Evolutionary conservation across 495 filamentous ascomycete species (phyloP).

Genomic region (Cercophora scortea): DNA sequence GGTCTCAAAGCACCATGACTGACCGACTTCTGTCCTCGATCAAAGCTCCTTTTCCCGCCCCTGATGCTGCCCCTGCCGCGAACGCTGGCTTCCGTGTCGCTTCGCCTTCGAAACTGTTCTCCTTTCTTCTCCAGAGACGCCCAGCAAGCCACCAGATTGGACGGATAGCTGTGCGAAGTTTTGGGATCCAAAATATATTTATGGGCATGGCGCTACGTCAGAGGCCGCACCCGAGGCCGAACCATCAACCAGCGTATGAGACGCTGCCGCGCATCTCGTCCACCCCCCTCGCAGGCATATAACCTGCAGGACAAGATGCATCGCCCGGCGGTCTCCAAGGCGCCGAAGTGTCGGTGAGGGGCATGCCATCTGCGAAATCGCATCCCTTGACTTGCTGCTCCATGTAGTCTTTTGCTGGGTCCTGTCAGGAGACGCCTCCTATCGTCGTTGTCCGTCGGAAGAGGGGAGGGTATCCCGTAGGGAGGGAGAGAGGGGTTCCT

Average conservation of each 20-base stretch:
- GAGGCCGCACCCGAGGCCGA: slow-evolving; percentile 12
- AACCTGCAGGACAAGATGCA: slow-evolving; percentile 15
- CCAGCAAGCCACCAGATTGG: slow-evolving; percentile 11
- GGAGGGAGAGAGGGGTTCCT: background rate
- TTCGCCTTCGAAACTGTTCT: background rate
- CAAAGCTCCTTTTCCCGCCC: background rate
- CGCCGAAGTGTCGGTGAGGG: slow-evolving; percentile 24
- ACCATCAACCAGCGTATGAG: slow-evolving; percentile 15
- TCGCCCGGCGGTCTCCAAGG: slow-evolving; percentile 4
- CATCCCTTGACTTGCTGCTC: background rate
- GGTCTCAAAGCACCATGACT: no score
- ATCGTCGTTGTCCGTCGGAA: slow-evolving; percentile 4
- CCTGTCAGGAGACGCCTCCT: slow-evolving; percentile 8
- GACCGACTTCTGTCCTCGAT: background rate
- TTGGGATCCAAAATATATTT: slow-evolving; percentile 10
- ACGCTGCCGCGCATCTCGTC: slow-evolving; percentile 16
- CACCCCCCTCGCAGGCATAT: slow-evolving; percentile 13
- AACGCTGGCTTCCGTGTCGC: background rate
- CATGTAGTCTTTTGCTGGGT: slow-evolving; percentile 8
- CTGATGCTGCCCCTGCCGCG: background rate
- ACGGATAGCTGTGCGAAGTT: slow-evolving; percentile 16
- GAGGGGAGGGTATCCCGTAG: background rate
- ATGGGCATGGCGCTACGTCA: slow-evolving; percentile 25
- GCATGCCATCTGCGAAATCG: slow-evolving; percentile 10
- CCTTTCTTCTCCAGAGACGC: slow-evolving; percentile 12